Conservation (phyloP, 164 flowering plant genomes). For the Cinnamomum micranthum region DNA sequence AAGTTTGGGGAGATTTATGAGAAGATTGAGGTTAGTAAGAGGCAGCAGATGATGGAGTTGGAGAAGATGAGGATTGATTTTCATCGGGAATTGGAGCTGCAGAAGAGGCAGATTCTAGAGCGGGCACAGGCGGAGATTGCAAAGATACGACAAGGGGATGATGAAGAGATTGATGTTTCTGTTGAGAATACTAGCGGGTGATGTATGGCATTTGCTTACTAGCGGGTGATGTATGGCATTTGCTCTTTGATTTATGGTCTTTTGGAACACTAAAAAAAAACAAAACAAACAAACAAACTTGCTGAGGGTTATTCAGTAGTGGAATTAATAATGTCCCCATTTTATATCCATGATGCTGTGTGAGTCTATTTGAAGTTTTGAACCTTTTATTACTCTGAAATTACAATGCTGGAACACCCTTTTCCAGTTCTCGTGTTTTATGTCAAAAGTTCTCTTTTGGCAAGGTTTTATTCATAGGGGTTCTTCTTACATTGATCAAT, state of each 20-base stretch:
- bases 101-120: slow-evolving; percentile 78
- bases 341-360: not conserved
- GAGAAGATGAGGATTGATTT: slow-evolving; percentile 94
- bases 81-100: slow-evolving; percentile 74
- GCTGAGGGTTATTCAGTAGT: too few species aligned
- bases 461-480: too few species aligned
- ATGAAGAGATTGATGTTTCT: slow-evolving; percentile 38
- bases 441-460: too few species aligned
- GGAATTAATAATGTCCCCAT: not conserved
- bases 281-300: too few species aligned
- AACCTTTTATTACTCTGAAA: not conserved
- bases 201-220: slow-evolving; percentile 15
- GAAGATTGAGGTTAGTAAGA: slow-evolving; percentile 80
- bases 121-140: slow-evolving; percentile 76
- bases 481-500: too few species aligned
- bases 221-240: slow-evolving; percentile 26
- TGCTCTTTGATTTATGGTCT: not conserved
- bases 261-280: too few species aligned
- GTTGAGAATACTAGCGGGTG: slow-evolving; percentile 31
- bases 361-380: too few species aligned
- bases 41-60: slow-evolving; percentile 80
- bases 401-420: not conserved
- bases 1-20: slow-evolving; percentile 82
- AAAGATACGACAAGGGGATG: slow-evolving; percentile 53
- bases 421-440: not conserved